Percentiles rank a stretch among this genome's conserved stretches.
These are phyloP conservation scores for Tubosaeta sp. DNA, from an alignment of 768 basidiomycete species.

Conservation along the genomic window DNA sequence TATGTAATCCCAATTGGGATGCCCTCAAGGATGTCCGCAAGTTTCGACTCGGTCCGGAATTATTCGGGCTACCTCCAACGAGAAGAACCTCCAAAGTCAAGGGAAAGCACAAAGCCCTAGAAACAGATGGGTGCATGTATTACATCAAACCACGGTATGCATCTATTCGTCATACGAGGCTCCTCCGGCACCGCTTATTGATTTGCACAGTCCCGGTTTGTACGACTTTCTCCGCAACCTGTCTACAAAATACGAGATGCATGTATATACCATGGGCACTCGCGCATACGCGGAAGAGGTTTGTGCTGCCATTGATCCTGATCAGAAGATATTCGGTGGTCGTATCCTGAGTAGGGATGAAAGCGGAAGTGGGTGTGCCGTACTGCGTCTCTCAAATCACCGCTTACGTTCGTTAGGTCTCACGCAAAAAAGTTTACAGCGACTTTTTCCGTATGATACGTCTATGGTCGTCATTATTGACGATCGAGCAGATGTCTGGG, in stretches of 20 bases:
- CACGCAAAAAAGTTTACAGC: slow-evolving; percentile 86
- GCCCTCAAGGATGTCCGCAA: slow-evolving; percentile 87
- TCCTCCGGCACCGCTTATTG: neutral
- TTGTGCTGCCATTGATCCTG: slow-evolving; percentile 90
- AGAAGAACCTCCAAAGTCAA: slow-evolving; percentile 40
- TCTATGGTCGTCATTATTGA: slow-evolving; percentile 99
- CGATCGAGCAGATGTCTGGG: slow-evolving; percentile 98
- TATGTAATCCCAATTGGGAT: slow-evolving; percentile 89
- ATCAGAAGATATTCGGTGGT: slow-evolving; percentile 78
- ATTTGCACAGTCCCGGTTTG: slow-evolving; percentile 66
- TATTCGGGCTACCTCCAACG: slow-evolving; percentile 45
- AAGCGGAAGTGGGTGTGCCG: slow-evolving; percentile 75
- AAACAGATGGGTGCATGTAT: slow-evolving; percentile 86
- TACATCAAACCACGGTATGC: slow-evolving; percentile 95
- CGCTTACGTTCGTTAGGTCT: slow-evolving; percentile 49
- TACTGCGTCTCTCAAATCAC: neutral
- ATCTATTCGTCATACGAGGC: neutral
- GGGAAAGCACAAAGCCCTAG: slow-evolving; percentile 61
- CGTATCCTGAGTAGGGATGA: slow-evolving; percentile 92
- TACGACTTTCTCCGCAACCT: slow-evolving; percentile 68
- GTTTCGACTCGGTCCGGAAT: slow-evolving; percentile 84
- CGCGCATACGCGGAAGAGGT: slow-evolving; percentile 95
- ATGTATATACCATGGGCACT: slow-evolving; percentile 99
- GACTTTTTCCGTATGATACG: slow-evolving; percentile 94
- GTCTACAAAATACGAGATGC: slow-evolving; percentile 90